A percentile compares a stretch with the other conserved stretches of the same genome.
Evolutionary conservation across 169 alveolate genomes (phyloP).

Genomic region (Babesia ovata): DNA sequence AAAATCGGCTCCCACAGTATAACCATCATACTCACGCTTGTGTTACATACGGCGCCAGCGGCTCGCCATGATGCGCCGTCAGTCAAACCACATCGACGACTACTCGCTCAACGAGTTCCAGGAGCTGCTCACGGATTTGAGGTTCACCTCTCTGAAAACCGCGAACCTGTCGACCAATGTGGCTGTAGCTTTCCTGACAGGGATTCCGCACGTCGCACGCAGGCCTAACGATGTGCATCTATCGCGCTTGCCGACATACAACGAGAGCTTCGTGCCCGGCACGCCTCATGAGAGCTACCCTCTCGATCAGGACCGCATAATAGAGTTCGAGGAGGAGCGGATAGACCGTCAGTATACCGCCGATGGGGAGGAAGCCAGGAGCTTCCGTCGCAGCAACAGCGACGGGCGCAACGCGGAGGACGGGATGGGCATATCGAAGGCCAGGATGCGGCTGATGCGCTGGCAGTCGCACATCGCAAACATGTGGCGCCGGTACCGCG

Average conservation of each 20-base stretch:
- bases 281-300: conserved; percentile 1
- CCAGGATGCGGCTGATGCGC: conserved; percentile 1
- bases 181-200: conserved; percentile 56
- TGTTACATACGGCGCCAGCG: background rate
- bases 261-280: background rate
- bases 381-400: background rate
- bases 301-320: conserved; percentile 33
- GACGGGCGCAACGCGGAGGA: background rate
- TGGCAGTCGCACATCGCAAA: conserved; percentile 5
- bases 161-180: conserved; percentile 65
- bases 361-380: conserved; percentile 15
- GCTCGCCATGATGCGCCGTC: conserved; percentile 6
- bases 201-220: conserved; percentile 34
- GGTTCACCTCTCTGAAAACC: conserved; percentile 59
- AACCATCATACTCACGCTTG: too few relatives aligned
- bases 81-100: conserved; percentile 6
- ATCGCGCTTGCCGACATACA: background rate
- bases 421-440: background rate
- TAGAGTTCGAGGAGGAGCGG: conserved; percentile 37
- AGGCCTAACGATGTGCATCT: background rate
- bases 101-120: conserved; percentile 43
- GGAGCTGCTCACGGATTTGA: conserved; percentile 57
- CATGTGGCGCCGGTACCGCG: conserved; percentile 9
- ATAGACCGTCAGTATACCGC: conserved; percentile 18
- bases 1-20: too few relatives aligned